phyloP scores from a whole-genome alignment of 1,284 basidiomycete species.

The Thelephora terrestris region DNA sequence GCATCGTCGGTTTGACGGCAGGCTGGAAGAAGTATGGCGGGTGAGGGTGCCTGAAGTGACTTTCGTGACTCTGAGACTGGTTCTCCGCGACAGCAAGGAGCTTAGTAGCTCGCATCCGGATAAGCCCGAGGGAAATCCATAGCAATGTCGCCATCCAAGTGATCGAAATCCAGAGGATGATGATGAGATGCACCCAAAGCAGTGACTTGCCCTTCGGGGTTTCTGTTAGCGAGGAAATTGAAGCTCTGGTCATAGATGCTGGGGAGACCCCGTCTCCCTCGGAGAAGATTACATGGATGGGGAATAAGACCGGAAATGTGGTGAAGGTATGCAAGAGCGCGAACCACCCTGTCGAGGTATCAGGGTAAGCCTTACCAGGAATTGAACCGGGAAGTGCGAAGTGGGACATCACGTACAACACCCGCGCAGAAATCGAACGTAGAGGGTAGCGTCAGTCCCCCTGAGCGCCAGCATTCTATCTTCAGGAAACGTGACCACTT shows the following conservation, averaged over 20 bases:
- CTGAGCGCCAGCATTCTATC: slow-evolving; percentile 55
- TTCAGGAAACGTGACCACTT: slow-evolving; percentile 53
- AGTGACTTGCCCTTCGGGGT: slow-evolving; percentile 52
- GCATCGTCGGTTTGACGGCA: slow-evolving; percentile 30
- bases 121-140: slow-evolving; percentile 73
- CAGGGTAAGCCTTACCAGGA: neutral
- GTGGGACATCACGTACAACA: slow-evolving; percentile 40
- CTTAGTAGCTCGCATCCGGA: slow-evolving; percentile 47
- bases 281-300: slow-evolving; percentile 77
- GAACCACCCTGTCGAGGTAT: slow-evolving; percentile 47
- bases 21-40: slow-evolving; percentile 49
- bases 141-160: slow-evolving; percentile 69
- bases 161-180: slow-evolving; percentile 72
- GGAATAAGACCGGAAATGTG: slow-evolving; percentile 68
- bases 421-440: slow-evolving; percentile 67
- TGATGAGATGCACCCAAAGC: slow-evolving; percentile 76
- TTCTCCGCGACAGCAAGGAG: slow-evolving; percentile 34
- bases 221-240: slow-evolving; percentile 68
- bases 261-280: slow-evolving; percentile 40
- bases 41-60: slow-evolving; percentile 47
- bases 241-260: slow-evolving; percentile 79
- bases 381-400: neutral
- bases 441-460: slow-evolving; percentile 76
- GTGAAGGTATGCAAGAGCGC: slow-evolving; percentile 59
- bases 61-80: slow-evolving; percentile 20